Percentiles rank a stretch among this genome's conserved stretches.
These are phyloP conservation scores for Blepharisma japonicum DNA, from an alignment of 73 alveolate genomes.

Conservation along the genomic window DNA sequence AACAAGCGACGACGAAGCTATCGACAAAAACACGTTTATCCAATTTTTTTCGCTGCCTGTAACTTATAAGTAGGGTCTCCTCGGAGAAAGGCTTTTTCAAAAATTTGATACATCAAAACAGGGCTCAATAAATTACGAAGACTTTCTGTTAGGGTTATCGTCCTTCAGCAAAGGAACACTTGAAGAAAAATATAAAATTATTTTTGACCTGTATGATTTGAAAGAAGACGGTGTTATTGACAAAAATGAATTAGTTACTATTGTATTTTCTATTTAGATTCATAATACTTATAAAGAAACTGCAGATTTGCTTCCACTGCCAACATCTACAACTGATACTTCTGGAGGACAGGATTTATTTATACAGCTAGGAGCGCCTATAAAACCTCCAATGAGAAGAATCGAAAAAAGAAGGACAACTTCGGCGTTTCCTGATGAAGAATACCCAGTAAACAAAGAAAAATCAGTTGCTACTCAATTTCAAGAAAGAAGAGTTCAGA, in stretches of 20 bases:
- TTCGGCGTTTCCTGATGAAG: no score
- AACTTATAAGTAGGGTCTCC: slow-evolving; percentile 15
- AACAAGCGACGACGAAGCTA: background rate
- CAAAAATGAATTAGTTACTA: background rate
- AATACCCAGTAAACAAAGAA: no score
- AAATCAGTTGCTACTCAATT: no score
- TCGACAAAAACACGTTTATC: slow-evolving; percentile 1
- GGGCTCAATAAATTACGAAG: background rate
- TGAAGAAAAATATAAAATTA: background rate
- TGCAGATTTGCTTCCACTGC: no score
- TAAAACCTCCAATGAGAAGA: no score
- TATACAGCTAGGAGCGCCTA: no score
- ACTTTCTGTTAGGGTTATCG: background rate
- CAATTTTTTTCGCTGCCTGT: background rate
- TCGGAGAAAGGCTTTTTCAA: slow-evolving; percentile 12
- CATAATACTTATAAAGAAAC: no score
- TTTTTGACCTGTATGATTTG: slow-evolving; percentile 7
- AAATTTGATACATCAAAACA: background rate
- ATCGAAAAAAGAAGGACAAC: no score
- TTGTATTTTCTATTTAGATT: slow-evolving; percentile 2
- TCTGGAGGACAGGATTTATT: no score
- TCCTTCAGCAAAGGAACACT: slow-evolving; percentile 8
- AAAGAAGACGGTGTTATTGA: slow-evolving; percentile 25
- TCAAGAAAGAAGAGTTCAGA: no score
- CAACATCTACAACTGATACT: no score